Evolutionary conservation across 2,329 filamentous ascomycete species (phyloP).

Genomic region (Ophiostoma angusticollis): DNA sequence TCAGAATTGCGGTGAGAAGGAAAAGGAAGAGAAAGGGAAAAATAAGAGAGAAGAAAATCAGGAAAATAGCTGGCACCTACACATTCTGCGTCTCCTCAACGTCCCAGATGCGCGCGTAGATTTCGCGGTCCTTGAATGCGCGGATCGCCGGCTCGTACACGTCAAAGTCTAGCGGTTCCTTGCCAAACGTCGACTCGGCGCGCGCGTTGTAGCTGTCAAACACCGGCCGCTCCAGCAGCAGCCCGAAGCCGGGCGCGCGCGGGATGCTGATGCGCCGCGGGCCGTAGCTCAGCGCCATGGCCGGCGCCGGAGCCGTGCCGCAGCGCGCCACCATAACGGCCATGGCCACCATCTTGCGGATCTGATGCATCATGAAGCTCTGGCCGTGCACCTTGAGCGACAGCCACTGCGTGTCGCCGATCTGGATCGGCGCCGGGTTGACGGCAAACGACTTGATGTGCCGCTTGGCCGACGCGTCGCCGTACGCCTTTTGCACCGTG

Average conservation of each 20-base stretch:
- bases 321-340: constrained; percentile 72
- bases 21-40: neutral
- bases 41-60: too few relatives aligned
- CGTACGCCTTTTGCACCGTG: constrained; percentile 75
- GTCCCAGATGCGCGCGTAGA: constrained; percentile 82
- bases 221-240: constrained; percentile 80
- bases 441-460: constrained; percentile 87
- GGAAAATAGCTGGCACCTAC: constrained; percentile 55
- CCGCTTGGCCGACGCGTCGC: constrained; percentile 74
- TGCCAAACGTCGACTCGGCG: constrained; percentile 48
- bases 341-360: constrained; percentile 98
- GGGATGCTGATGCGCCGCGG: constrained; percentile 69
- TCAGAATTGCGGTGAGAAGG: neutral
- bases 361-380: constrained; percentile 99
- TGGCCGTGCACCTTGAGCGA: constrained; percentile 93
- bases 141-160: constrained; percentile 67
- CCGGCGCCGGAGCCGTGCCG: constrained; percentile 57
- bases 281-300: constrained; percentile 64
- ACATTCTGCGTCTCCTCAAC: constrained; percentile 79
- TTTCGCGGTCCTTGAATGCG: constrained; percentile 82
- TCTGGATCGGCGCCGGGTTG: constrained; percentile 63
- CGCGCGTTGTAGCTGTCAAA: constrained; percentile 81
- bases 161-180: constrained; percentile 63
- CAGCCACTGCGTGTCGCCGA: constrained; percentile 88
- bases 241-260: constrained; percentile 79